Percentiles rank a stretch among this genome's conserved stretches.
These are phyloP conservation scores for Paramecium tetraurelia DNA, from an alignment of 73 alveolate species.

Conservation along the genomic window DNA sequence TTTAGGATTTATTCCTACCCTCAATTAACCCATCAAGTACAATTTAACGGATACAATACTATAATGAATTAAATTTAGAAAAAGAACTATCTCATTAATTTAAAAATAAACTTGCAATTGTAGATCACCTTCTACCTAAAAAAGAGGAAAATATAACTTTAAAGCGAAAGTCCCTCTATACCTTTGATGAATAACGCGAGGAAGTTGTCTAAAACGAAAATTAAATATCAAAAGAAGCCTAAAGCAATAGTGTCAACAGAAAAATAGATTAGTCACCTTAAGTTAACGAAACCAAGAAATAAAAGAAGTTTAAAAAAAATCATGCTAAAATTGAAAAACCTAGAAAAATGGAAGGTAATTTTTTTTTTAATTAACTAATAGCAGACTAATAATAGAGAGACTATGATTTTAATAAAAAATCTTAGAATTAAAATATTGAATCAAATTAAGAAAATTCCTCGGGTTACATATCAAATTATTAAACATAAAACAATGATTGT, in stretches of 20 bases:
- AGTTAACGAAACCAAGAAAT: neutral
- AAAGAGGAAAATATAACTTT: neutral
- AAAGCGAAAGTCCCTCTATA: neutral
- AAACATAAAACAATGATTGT: neutral
- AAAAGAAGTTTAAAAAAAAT: neutral
- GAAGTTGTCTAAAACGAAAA: neutral
- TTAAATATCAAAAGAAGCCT: neutral
- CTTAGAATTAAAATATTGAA: neutral
- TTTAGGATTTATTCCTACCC: neutral
- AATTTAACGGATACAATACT: neutral
- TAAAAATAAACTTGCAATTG: neutral
- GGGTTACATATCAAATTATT: neutral
- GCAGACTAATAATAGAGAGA: neutral
- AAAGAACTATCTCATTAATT: neutral
- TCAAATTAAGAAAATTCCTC: neutral
- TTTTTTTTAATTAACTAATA: neutral
- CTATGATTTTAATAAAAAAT: neutral
- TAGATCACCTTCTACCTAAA: neutral
- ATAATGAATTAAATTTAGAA: neutral
- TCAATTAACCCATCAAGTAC: neutral
- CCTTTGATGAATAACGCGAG: neutral
- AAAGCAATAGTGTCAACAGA: neutral
- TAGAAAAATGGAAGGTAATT: conserved; percentile 15
- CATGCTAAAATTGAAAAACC: neutral
- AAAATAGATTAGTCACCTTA: neutral